A percentile compares a stretch with the other conserved stretches of the same genome.
Evolutionary conservation across 306 rosid genomes (phyloP).

Genomic region (Gynostemma pentaphyllum): DNA sequence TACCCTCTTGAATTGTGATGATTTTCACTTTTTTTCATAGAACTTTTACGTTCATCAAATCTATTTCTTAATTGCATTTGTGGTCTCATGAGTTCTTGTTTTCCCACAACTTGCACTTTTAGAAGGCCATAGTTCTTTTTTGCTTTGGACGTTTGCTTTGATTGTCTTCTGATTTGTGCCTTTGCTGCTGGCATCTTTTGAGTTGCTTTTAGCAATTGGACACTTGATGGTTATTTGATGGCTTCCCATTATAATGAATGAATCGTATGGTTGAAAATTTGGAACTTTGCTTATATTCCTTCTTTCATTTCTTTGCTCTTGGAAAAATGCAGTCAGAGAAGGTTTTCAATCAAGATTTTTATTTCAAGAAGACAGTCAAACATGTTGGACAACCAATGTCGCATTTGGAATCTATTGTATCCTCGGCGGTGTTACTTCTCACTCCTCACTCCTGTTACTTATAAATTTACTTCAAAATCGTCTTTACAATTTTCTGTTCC

Average conservation of each 20-base stretch:
- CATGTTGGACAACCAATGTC: constrained; percentile 85
- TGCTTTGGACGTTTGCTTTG: too few relatives aligned
- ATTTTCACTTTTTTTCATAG: too few relatives aligned
- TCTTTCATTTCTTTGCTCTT: background rate
- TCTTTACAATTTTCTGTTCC: background rate
- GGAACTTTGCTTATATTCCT: background rate
- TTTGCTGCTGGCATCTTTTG: background rate
- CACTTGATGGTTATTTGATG: background rate
- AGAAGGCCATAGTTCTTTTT: too few relatives aligned
- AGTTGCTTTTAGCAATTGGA: background rate
- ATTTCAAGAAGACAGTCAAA: constrained; percentile 73
- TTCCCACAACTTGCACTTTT: too few relatives aligned
- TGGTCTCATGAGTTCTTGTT: too few relatives aligned
- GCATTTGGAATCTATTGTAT: constrained; percentile 91
- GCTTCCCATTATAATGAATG: background rate
- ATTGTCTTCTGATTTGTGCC: background rate
- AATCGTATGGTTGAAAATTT: background rate
- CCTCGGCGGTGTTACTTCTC: constrained; percentile 62
- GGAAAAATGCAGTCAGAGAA: constrained; percentile 68
- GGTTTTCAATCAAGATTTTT: constrained; percentile 84
- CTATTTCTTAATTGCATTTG: too few relatives aligned
- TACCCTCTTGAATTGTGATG: too few relatives aligned
- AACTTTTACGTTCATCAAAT: too few relatives aligned
- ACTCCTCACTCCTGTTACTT: background rate
- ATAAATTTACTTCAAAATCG: background rate